Base-by-base conservation (phyloP, 2,329 filamentous ascomycete genomes). In the Cordyceps sp. region DNA sequence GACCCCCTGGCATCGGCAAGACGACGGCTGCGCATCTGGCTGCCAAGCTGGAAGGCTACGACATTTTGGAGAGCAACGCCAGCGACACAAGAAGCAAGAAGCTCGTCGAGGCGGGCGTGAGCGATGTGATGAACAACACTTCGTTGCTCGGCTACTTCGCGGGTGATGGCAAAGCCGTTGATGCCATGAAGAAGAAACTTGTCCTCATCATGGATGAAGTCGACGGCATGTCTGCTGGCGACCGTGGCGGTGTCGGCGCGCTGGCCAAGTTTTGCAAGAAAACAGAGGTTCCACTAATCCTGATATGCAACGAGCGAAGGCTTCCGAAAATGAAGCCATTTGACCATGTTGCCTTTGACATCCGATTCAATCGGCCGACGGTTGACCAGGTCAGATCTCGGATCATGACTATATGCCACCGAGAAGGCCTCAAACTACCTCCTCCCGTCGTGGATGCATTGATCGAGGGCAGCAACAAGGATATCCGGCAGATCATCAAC, bases 161-260 rank as follows among this genome's bases (percentile, higher is more conserved):
- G 6, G 75, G 74, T 3, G 81, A 86, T 34, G 80, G 81, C 17
- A 82, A 90, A 54, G 69, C 77, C 35, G 75, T 93, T 4, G 79
- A 94, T 28, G 57, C 62, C 5, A 65, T 66, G 13, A 96, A 90
- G 62, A 93, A 92, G 62, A 94, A 94, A 44, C 74, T 96, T 22
- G 83, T 94, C 6, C 61, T 98, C 30, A 84, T 98, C 57, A 96
- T 98, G 90, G 90, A 98, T 45, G 90, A 98, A 56, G 90, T 98
- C 5, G 90, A 98, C 46, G 90, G 90, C 32, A 96, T 98, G 90
- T 96, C 88, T 38, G 86, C 84, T 23, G 90, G 90, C 49, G 90
- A 98, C 50, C 78, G 90, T 38, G 90, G 90, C 42, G 90, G 90
- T 53, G 90, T 98, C 30, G 90, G 86, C 31, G 90, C 90, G 20